Evolutionary conservation across 495 filamentous ascomycete species (phyloP).

Genomic region (Wilcoxina mikolae): DNA sequence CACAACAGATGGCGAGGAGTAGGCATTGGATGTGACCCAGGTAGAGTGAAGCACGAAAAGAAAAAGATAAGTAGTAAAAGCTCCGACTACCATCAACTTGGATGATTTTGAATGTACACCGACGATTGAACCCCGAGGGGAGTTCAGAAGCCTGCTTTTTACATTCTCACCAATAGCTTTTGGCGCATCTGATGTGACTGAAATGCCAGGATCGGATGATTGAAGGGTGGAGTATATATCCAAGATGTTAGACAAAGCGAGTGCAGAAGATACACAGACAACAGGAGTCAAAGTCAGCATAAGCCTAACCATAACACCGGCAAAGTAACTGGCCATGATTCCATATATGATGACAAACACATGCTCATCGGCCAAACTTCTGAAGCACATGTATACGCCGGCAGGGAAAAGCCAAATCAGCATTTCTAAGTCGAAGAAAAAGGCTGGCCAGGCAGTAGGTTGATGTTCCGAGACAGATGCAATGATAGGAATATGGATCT

Average conservation of each 20-base stretch:
- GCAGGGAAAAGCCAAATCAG: conserved; percentile 98
- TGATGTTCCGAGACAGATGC: conserved; percentile 99
- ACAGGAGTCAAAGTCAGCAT: conserved; percentile 97
- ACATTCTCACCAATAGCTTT: conserved; percentile 21
- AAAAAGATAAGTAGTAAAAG: conserved; percentile 64
- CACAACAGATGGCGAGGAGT: conserved; percentile 95
- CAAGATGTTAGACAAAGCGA: conserved; percentile 75
- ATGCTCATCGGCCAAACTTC: conserved; percentile 83
- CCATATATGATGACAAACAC: conserved; percentile 97
- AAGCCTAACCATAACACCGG: conserved; percentile 96
- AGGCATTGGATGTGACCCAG: conserved; percentile 98
- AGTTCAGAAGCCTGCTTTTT: conserved; percentile 45
- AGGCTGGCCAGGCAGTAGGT: conserved; percentile 98
- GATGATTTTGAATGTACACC: conserved; percentile 73
- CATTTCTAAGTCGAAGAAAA: conserved; percentile 98
- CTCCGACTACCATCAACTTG: conserved; percentile 55
- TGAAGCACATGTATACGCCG: conserved; percentile 97
- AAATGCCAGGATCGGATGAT: conserved; percentile 37
- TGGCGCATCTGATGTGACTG: conserved; percentile 31
- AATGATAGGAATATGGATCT: conserved; percentile 99
- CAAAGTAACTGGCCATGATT: conserved; percentile 90
- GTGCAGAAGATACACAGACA: conserved; percentile 85
- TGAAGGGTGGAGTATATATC: conserved; percentile 64
- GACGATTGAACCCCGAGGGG: conserved; percentile 55
- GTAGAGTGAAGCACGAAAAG: conserved; percentile 96